phyloP scores from a whole-genome alignment of 2,329 filamentous ascomycete species.

The Cladorrhinum sp. region DNA sequence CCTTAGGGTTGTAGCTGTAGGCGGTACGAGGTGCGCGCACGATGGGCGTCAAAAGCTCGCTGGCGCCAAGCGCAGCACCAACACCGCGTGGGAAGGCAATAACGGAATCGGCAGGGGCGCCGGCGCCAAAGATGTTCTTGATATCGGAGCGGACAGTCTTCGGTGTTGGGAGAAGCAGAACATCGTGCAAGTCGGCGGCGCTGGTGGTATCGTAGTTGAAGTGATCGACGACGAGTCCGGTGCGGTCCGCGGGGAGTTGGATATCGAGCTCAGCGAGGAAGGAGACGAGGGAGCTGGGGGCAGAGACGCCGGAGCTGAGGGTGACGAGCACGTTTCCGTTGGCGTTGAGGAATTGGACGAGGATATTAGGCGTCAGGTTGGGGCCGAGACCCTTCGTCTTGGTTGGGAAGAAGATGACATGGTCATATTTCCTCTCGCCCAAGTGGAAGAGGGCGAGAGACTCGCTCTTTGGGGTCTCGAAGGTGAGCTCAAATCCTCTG shows the following conservation, averaged over 20 bases:
- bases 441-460: conserved; percentile 75
- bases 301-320: conserved; percentile 68
- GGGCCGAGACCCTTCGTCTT: conserved; percentile 93
- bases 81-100: conserved; percentile 80
- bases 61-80: conserved; percentile 76
- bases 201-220: conserved; percentile 84
- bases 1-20: conserved; percentile 93
- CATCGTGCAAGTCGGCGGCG: conserved; percentile 80
- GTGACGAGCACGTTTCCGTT: conserved; percentile 88
- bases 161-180: conserved; percentile 74
- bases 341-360: conserved; percentile 88
- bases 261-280: conserved; percentile 88
- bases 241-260: conserved; percentile 79
- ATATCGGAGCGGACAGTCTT: conserved; percentile 62
- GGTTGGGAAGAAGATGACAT: conserved; percentile 81
- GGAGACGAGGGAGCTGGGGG: conserved; percentile 70
- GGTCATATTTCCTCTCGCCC: conserved; percentile 86
- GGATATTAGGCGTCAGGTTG: conserved; percentile 76
- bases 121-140: conserved; percentile 73
- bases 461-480: conserved; percentile 80
- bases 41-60: conserved; percentile 75
- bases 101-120: conserved; percentile 50
- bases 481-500: conserved; percentile 77
- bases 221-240: conserved; percentile 85
- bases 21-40: conserved; percentile 79